Percentiles rank a stretch among this genome's conserved stretches.
phyloP scores from a whole-genome alignment of 2,329 filamentous ascomycete species.

The Pestalotiopsis sp. region DNA sequence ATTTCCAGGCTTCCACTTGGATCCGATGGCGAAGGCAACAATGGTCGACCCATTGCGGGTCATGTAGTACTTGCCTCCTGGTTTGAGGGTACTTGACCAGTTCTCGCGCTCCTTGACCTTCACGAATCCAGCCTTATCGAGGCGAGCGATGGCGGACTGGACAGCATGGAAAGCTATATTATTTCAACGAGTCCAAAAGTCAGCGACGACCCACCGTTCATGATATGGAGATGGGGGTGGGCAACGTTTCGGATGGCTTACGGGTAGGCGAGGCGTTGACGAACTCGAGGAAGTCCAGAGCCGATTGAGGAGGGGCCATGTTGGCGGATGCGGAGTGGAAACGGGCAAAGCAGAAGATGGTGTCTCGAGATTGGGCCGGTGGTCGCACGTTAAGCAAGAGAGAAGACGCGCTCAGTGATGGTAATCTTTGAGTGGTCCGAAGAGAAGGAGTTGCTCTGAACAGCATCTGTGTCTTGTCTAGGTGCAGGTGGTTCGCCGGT shows the following conservation, averaged over 20 bases:
- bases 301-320: slow-evolving; percentile 60
- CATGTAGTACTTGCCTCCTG: slow-evolving; percentile 94
- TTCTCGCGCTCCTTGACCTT: slow-evolving; percentile 89
- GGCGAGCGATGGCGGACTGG: slow-evolving; percentile 71
- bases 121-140: slow-evolving; percentile 83
- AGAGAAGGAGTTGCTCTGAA: neutral
- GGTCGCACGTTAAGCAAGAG: neutral
- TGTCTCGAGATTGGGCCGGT: neutral
- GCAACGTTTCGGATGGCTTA: slow-evolving; percentile 44
- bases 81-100: slow-evolving; percentile 78
- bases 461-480: neutral
- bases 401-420: neutral
- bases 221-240: neutral
- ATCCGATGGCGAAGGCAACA: slow-evolving; percentile 88
- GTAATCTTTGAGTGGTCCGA: neutral
- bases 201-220: neutral
- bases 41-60: slow-evolving; percentile 93
- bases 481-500: neutral
- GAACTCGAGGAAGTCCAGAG: slow-evolving; percentile 87
- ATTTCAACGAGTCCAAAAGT: slow-evolving; percentile 9
- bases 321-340: slow-evolving; percentile 20
- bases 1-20: slow-evolving; percentile 89
- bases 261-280: slow-evolving; percentile 93
- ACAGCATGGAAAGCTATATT: slow-evolving; percentile 89
- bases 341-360: neutral